Evolutionary conservation across 371 early-diverging fungal species (phyloP), one percentile per base, ranked within the genome.

Genomic region (Rhizopus stolonifer): DNA sequence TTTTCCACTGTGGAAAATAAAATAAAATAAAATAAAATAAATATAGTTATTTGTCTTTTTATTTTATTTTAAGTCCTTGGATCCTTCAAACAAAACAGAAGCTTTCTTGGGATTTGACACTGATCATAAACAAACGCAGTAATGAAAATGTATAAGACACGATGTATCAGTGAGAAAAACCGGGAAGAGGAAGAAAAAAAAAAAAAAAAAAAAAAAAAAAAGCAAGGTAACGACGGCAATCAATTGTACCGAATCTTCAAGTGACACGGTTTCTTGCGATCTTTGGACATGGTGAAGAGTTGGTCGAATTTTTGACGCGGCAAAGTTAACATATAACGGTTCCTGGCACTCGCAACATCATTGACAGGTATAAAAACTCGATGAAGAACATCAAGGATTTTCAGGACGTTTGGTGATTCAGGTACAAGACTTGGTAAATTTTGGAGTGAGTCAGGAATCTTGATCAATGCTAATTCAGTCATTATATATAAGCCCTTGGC

Each of bases 401-500:
- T 34, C 43, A 55, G 39, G 25, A 44, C 47, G 39, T 47, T 39
- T 21, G 55, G 48, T 13, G 42, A 23, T 47, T 55, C 55, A 47
- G 39, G 45, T 39, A 55, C 22, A 22, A 55, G 34, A 32, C 43
- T 46, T 25, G 42, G 18, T 23, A 58, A 58, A 52, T 58, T 40
- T 25, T 58, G 45, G 42, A 58, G 25, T 29, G 46, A 52, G 42
- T 31, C 38, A 32, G 58, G 58, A n/a, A 58, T 31, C 24, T 45
- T 51, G 40, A 58, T 42, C 46, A 39, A 47, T 21, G 15, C 58
- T 36, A 58, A 51, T 32, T 58, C 58, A 26, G 33, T 40, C 46
- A 58, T 40, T 19, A 47, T 33, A 42, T 58, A 58, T 15, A 58
- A 39, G 13, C 50, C 57, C 22, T 15, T 49, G 26, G 53, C 22